A percentile compares a stretch with the other conserved stretches of the same genome.
Conservation (phyloP, 2,329 filamentous ascomycete species). For the Calonectria henricotiae region DNA sequence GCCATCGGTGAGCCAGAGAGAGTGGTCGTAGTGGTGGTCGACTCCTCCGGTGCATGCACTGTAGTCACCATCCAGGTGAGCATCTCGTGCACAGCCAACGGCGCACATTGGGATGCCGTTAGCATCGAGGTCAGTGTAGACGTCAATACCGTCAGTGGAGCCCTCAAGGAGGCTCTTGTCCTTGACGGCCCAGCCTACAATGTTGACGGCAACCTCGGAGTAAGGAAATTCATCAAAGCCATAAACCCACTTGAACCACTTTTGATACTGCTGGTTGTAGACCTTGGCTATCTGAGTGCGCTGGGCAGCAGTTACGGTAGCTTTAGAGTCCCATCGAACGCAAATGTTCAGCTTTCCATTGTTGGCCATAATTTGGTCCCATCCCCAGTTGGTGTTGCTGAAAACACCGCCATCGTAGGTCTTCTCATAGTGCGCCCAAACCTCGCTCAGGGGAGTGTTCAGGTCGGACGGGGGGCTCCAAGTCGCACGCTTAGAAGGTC, state of each 20-base stretch:
- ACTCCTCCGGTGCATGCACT: conserved; percentile 56
- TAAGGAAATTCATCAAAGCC: conserved; percentile 64
- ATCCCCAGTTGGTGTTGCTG: conserved; percentile 54
- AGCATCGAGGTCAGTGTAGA: conserved; percentile 61
- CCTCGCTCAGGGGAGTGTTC: conserved; percentile 38
- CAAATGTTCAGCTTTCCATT: conserved; percentile 55
- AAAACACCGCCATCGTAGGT: conserved; percentile 41
- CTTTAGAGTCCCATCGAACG: conserved; percentile 63
- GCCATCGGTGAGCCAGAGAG: conserved; percentile 65
- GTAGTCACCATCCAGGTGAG: conserved; percentile 63
- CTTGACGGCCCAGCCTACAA: conserved; percentile 63
- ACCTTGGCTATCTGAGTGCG: conserved; percentile 58
- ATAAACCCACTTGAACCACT: conserved; percentile 62
- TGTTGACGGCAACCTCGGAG: conserved; percentile 57
- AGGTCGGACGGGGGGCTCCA: conserved; percentile 43
- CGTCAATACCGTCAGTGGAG: conserved; percentile 55
- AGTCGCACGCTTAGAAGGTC: conserved; percentile 43
- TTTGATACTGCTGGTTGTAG: conserved; percentile 58
- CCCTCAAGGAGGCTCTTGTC: conserved; percentile 59
- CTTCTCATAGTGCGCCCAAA: conserved; percentile 42
- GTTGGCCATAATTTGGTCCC: conserved; percentile 54
- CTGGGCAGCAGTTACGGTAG: conserved; percentile 57
- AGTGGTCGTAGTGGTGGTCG: conserved; percentile 61
- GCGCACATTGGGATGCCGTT: conserved; percentile 62
- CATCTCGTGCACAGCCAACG: conserved; percentile 60